Evolutionary conservation across 129 eudicot genomes (phyloP), one percentile per base, ranked within the genome.

Genomic region (Flaveria trinervia): DNA sequence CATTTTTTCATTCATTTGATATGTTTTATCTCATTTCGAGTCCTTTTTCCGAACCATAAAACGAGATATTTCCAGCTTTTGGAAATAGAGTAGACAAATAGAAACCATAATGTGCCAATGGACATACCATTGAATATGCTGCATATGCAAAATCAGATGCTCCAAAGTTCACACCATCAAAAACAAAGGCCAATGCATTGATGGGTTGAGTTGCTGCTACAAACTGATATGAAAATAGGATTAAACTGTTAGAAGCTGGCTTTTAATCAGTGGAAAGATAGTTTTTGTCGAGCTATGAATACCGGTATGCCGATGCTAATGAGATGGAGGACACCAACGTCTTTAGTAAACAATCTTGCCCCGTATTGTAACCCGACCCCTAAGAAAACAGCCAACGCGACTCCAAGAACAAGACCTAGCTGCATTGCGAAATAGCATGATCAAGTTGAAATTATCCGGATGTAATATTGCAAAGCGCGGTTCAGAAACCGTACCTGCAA

Each of bases 111-210:
- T 20, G 65, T 57, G 16, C 45, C 69, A 26, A 64, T 49, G 65
- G 46, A 26, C n/a, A 17, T 81, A 92, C 97, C 96, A 89, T 89
- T 20, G 97, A 92, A 72, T 75, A 73, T 14, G 96, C 97, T 1
- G 97, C 77, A 84, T 89, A 92, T 30, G 85, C 88, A 87, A 92
- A 92, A 83, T 92, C 97, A 61, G 96, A 89, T 73, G 96, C 97
- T 78, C 97, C 97, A 80, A 92, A 92, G 80, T 92, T 92, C 39
- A 89, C 90, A 70, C 97, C 96, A 65, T 92, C 93, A 30, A 92
- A 92, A 67, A 92, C 97, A 81, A 92, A 92, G 36, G 97, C 96
- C 73, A 92, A 33, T 4, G 92, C 88, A 30, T 92, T 89, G 57
- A 92, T 76, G 20, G 97, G 97, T 52, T 92, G 97, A 68, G 96